Percentiles rank a stretch among this genome's conserved stretches.
Conservation (phyloP, 805 yeast species). For the Barnettozyma vustinii region DNA sequence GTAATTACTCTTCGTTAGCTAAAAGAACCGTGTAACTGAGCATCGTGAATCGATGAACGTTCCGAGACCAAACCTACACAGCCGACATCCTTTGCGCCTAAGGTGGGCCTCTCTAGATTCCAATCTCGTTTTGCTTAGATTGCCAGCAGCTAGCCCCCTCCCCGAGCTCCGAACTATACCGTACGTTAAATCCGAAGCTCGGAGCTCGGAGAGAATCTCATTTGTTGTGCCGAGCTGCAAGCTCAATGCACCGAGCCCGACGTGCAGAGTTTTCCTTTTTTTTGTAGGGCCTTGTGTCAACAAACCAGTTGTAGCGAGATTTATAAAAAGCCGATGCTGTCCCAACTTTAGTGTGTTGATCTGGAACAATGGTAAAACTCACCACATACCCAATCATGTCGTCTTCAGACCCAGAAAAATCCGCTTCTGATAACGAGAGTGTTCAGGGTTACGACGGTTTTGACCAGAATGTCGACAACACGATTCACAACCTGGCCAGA, state of each 20-base stretch:
- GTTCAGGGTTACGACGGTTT: constrained; percentile 5
- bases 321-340: not conserved
- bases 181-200: not conserved
- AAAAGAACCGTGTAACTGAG: no score
- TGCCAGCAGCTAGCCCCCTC: no score
- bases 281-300: not conserved
- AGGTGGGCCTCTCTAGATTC: no score
- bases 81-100: no score
- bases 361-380: no score
- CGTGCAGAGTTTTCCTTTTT: not conserved
- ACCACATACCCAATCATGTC: constrained; percentile 3
- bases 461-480: not conserved
- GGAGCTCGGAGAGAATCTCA: not conserved
- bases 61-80: no score
- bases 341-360: not conserved
- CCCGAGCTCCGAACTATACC: no score
- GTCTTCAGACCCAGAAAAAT: constrained; percentile 3
- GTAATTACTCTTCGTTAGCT: no score
- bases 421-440: constrained; percentile 2
- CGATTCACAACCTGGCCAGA: constrained; percentile 33
- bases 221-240: not conserved
- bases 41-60: no score
- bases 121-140: no score
- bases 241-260: not conserved
- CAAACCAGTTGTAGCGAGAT: not conserved